Base-by-base conservation (phyloP, 2,329 filamentous ascomycete genomes). In the Colletotrichum kahawae region DNA sequence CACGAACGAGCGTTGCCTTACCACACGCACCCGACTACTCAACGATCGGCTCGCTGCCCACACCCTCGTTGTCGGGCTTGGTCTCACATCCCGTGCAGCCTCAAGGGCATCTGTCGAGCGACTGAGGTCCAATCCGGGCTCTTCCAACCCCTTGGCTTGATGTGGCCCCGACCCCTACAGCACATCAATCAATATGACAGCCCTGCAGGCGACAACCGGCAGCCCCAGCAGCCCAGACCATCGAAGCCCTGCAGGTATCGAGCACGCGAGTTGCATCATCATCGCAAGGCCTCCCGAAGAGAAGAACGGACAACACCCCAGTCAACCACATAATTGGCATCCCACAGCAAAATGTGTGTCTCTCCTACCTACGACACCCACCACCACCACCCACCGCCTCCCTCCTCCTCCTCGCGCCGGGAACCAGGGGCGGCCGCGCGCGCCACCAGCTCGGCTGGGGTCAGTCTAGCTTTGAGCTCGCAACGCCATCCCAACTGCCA, bases 381-480 rank as follows among this genome's bases (percentile, higher is more conserved):
- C 57, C 33, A n/a, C 21, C 57, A 34, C 27, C n/a, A 34, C n/a
- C 18, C 4, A 33, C 16, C 18, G 33, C 43, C n/a, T 48, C 12
- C 18, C 4, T n/a, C 16, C 18, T 38, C 43, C n/a, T 48, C 43
- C 43, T 43, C 38, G 36, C 54, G 36, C 72, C 62, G 64, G 48
- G 63, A 73, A 57, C 33, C 64, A 38, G 59, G 63, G 69, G n/a
- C 33, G n/a, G 34, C 60, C 60, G 21, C 60, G 60, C 34, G 43
- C 43, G 62, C 63, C 64, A 68, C 69, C 70, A 75, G 73, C 73
- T 68, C 38, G 63, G 43, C 73, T 51, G 65, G 73, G 73, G 70
- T 75, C 29, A 29, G 16, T 64, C 70, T 72, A 75, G 73, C 62
- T 73, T 72, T 67, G 72, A 67, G 68, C 69, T 75, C 71, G 69